phyloP scores from a whole-genome alignment of 495 filamentous ascomycete species.

The Penicillium antarcticum region DNA sequence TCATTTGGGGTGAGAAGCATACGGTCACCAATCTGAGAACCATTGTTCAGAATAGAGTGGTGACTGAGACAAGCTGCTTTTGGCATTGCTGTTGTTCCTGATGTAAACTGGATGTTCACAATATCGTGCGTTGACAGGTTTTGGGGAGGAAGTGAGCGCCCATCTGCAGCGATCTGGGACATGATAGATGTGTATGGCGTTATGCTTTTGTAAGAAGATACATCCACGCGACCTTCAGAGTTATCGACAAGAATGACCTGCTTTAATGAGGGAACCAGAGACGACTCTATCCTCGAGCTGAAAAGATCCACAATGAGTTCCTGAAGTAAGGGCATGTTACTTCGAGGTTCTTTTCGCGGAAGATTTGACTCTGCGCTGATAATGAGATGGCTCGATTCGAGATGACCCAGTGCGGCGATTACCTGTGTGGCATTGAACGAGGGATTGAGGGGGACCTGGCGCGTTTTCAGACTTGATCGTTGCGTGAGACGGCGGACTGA shows the following conservation, averaged over 20 bases:
- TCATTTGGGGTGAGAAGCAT: constrained; percentile 75
- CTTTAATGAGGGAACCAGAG: constrained; percentile 64
- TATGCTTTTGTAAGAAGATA: constrained; percentile 38
- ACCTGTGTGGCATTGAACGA: constrained; percentile 83
- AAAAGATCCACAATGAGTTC: constrained; percentile 61
- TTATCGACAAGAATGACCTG: constrained; percentile 81
- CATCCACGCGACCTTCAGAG: constrained; percentile 56
- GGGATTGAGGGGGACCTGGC: constrained; percentile 82
- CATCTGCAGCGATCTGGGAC: constrained; percentile 50
- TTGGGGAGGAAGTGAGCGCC: constrained; percentile 32
- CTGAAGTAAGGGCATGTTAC: constrained; percentile 68
- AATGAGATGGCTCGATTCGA: constrained; percentile 72
- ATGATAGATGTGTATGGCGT: constrained; percentile 50
- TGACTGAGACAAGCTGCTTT: constrained; percentile 93
- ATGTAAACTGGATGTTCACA: constrained; percentile 96
- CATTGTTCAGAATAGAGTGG: constrained; percentile 85
- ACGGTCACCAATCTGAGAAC: constrained; percentile 71
- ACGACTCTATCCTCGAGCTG: constrained; percentile 53
- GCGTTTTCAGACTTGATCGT: not conserved
- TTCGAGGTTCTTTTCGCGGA: constrained; percentile 72
- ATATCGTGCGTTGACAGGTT: constrained; percentile 64
- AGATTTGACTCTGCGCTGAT: constrained; percentile 85
- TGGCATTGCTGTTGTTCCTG: constrained; percentile 82
- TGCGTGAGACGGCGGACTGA: not conserved
- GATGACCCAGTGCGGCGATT: constrained; percentile 70